These are phyloP conservation scores for Tausonia pullulans DNA, from an alignment of 1,284 basidiomycete species.

Conservation along the genomic window DNA sequence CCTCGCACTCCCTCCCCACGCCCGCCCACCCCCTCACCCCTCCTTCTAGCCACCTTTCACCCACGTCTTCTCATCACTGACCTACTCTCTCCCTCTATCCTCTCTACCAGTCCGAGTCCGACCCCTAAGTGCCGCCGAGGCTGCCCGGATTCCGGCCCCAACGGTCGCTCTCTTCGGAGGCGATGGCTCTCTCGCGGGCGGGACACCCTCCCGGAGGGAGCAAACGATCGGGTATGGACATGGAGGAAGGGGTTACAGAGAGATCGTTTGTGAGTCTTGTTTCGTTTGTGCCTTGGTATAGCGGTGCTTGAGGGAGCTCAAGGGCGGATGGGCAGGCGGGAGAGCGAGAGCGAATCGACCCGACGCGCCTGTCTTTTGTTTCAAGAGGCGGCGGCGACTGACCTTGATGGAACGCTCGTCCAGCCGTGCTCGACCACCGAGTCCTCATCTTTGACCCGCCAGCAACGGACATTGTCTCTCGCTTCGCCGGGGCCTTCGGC, in stretches of 20 bases:
- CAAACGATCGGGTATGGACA: conserved; percentile 15
- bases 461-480: conserved; percentile 58
- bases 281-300: not conserved
- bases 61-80: not conserved
- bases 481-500: conserved; percentile 50
- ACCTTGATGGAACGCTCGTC: not conserved
- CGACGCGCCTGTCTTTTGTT: not conserved
- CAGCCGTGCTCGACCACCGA: conserved; percentile 40
- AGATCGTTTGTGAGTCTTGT: conserved; percentile 32
- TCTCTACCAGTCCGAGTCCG: conserved; percentile 65
- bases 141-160: conserved; percentile 57
- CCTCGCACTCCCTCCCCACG: conserved; percentile 13
- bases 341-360: not conserved
- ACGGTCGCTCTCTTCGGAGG: conserved; percentile 58
- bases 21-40: conserved; percentile 8
- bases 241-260: conserved; percentile 26
- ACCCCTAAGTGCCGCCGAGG: conserved; percentile 73
- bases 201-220: conserved; percentile 24
- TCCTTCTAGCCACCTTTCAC: not conserved
- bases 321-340: not conserved
- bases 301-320: conserved; percentile 44
- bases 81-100: conserved; percentile 3
- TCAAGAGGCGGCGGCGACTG: no score
- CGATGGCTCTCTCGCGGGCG: conserved; percentile 60
- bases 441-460: conserved; percentile 84